Evolutionary conservation across 805 yeast genomes (phyloP).

Genomic region (Saturnispora zaruensis): DNA sequence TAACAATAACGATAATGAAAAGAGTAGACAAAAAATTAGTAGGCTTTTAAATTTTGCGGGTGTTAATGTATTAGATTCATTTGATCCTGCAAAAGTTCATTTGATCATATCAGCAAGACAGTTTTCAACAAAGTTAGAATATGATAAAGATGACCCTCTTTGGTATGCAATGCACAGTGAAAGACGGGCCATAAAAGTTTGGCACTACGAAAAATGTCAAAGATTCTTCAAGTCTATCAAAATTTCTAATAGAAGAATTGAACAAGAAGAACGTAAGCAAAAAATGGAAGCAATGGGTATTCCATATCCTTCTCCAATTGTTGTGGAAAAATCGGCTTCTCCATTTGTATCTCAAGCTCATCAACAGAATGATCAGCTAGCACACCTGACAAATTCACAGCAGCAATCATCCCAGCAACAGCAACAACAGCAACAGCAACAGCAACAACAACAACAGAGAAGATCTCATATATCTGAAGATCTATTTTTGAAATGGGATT

Average conservation of each 20-base stretch:
- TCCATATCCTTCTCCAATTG: slow-evolving; percentile 2
- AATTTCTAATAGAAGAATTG: slow-evolving; percentile 31
- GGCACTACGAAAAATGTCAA: slow-evolving; percentile 52
- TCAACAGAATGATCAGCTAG: not conserved
- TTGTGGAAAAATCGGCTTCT: slow-evolving; percentile 5
- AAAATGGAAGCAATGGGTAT: slow-evolving; percentile 9
- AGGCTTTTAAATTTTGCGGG: slow-evolving; percentile 41
- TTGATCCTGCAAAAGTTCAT: slow-evolving; percentile 36
- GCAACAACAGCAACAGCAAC: not conserved
- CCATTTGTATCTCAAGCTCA: slow-evolving; percentile 1
- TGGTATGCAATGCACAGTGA: slow-evolving; percentile 33
- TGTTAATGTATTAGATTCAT: slow-evolving; percentile 36
- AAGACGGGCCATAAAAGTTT: slow-evolving; percentile 39
- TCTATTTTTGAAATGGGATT: slow-evolving; percentile 12
- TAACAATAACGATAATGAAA: slow-evolving; percentile 29
- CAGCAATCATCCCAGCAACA: not conserved
- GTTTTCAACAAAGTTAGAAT: slow-evolving; percentile 30
- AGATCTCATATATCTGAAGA: slow-evolving; percentile 24
- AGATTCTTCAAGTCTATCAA: slow-evolving; percentile 45
- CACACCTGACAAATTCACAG: not conserved
- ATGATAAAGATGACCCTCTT: slow-evolving; percentile 39
- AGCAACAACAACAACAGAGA: not conserved
- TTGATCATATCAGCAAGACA: slow-evolving; percentile 41
- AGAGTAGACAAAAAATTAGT: slow-evolving; percentile 34
- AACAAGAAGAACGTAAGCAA: slow-evolving; percentile 20